Conservation (phyloP, 768 basidiomycete species). For the Panus rudis region DNA sequence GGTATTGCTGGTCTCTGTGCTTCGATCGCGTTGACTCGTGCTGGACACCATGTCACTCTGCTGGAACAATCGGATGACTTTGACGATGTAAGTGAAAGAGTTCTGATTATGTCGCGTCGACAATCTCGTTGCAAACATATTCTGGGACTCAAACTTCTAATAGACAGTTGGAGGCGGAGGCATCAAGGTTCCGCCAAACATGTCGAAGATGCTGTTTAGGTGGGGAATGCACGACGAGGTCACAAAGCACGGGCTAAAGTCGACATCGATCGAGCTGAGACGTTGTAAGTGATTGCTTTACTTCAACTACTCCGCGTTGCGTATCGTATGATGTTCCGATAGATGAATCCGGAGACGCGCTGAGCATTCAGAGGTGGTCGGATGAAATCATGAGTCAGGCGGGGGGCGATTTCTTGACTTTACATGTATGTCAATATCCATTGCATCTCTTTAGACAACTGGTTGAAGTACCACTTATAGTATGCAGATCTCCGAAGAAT, state of each 20-base stretch:
- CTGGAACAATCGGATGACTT: constrained; percentile 24
- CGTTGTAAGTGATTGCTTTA: constrained; percentile 9
- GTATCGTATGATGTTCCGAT: not conserved
- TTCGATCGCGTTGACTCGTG: constrained; percentile 27
- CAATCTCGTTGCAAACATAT: too few species aligned
- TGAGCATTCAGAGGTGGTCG: constrained; percentile 41
- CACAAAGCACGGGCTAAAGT: constrained; percentile 23
- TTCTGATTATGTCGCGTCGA: too few species aligned
- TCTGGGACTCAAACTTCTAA: not conserved
- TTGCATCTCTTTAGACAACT: not conserved
- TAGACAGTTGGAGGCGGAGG: not conserved
- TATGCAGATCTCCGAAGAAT: constrained; percentile 22
- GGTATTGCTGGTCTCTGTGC: constrained; percentile 29
- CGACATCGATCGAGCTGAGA: constrained; percentile 16
- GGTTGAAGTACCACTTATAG: constrained; percentile 7
- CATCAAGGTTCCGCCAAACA: constrained; percentile 42
- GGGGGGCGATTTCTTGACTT: constrained; percentile 40
- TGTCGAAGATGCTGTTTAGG: constrained; percentile 44
- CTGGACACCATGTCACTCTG: constrained; percentile 30
- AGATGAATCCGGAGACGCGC: constrained; percentile 38
- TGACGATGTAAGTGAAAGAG: constrained; percentile 18
- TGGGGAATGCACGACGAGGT: constrained; percentile 49
- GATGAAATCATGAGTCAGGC: constrained; percentile 40
- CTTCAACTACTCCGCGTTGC: not conserved
- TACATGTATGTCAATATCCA: constrained; percentile 30